These are phyloP conservation scores for Entonaema liquescens DNA, from an alignment of 495 filamentous ascomycete species.

Conservation along the genomic window DNA sequence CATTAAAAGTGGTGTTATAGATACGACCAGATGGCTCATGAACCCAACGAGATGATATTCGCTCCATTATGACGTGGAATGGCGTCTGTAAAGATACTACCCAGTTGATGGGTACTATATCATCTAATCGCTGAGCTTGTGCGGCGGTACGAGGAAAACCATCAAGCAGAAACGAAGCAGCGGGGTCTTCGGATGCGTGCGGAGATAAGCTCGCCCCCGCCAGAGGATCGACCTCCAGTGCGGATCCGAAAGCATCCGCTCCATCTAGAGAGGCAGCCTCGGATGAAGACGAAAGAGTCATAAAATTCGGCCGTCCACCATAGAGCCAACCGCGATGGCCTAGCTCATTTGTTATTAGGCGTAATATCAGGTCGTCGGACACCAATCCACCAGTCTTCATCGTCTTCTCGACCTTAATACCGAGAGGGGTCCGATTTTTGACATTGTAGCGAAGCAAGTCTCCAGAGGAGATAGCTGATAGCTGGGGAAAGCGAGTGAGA, in stretches of 20 bases:
- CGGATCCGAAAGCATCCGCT: conserved; percentile 51
- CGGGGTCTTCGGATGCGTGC: conserved; percentile 69
- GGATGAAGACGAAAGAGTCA: conserved; percentile 54
- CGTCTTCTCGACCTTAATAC: conserved; percentile 84
- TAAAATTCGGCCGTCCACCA: conserved; percentile 49
- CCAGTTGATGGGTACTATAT: conserved; percentile 88
- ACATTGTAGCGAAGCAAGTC: conserved; percentile 94
- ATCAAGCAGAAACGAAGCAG: conserved; percentile 92
- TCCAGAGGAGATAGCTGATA: conserved; percentile 92
- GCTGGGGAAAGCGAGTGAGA: conserved; percentile 83
- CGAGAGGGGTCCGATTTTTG: conserved; percentile 82
- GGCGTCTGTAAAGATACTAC: conserved; percentile 77
- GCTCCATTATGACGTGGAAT: conserved; percentile 80
- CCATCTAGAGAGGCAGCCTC: conserved; percentile 40
- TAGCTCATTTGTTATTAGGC: conserved; percentile 88
- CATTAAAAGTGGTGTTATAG: conserved; percentile 93
- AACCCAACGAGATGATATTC: conserved; percentile 91
- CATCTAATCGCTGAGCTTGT: conserved; percentile 81
- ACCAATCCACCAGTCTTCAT: conserved; percentile 88
- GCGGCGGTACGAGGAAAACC: conserved; percentile 89
- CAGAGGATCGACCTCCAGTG: conserved; percentile 47
- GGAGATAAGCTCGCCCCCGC: conserved; percentile 45
- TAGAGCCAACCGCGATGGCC: conserved; percentile 82
- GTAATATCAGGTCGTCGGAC: conserved; percentile 88
- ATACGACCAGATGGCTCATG: conserved; percentile 90